A percentile compares a stretch with the other conserved stretches of the same genome.
Conservation (phyloP, 2,329 filamentous ascomycete species). For the Alternaria brassicicola region DNA sequence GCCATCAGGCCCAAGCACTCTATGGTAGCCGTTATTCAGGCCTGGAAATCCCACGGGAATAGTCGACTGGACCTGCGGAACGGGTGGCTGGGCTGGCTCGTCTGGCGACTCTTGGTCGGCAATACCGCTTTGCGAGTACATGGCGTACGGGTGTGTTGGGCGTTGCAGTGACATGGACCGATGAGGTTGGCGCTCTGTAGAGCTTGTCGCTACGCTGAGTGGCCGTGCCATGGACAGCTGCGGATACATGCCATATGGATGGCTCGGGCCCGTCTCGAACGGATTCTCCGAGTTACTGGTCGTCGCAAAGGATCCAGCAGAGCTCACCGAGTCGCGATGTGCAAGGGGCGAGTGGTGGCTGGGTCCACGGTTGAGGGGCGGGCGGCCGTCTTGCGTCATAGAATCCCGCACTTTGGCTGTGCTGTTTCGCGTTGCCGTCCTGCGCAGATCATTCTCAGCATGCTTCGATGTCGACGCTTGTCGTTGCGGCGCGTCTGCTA, state of each 20-base stretch:
- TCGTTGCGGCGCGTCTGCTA: conserved; percentile 28
- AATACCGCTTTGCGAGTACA: conserved; percentile 84
- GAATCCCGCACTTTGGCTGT: conserved; percentile 42
- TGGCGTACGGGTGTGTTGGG: conserved; percentile 82
- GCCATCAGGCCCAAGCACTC: conserved; percentile 76
- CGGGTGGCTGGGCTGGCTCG: conserved; percentile 33
- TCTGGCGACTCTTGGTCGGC: conserved; percentile 46
- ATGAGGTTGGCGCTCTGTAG: conserved; percentile 66
- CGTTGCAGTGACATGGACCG: conserved; percentile 65
- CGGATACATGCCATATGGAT: conserved; percentile 84
- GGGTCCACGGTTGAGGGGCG: conserved; percentile 28
- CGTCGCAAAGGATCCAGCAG: conserved; percentile 51
- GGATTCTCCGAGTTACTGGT: conserved; percentile 63
- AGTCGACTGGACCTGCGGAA: conserved; percentile 48
- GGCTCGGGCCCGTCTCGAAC: conserved; percentile 76
- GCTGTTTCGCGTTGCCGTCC: conserved; percentile 47
- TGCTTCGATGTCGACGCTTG: conserved; percentile 31
- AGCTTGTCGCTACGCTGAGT: conserved; percentile 72
- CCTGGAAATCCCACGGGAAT: conserved; percentile 79
- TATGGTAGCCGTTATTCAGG: conserved; percentile 68
- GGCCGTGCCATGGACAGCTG: conserved; percentile 66
- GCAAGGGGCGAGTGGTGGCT: conserved; percentile 37
- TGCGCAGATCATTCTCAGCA: conserved; percentile 33
- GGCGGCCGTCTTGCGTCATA: conserved; percentile 30
- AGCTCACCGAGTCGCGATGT: conserved; percentile 47